Conservation (phyloP, 2,329 filamentous ascomycete genomes). For the Fusarium chlamydosporum region DNA sequence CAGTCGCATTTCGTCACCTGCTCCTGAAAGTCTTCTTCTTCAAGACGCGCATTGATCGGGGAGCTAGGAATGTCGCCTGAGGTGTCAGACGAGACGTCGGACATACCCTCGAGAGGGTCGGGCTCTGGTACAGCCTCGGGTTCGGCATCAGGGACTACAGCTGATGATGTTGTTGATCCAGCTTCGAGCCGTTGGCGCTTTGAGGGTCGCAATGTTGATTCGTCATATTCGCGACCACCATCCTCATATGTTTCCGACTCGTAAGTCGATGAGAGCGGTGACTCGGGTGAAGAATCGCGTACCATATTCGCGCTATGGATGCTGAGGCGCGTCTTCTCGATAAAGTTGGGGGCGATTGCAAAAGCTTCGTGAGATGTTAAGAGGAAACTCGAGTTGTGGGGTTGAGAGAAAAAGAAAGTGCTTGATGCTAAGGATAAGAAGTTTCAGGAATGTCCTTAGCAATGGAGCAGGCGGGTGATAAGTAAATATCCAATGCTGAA, state of each 20-base stretch:
- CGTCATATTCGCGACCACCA: conserved; percentile 61
- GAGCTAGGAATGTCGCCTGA: conserved; percentile 86
- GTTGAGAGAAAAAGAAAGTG: neutral
- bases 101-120: conserved; percentile 70
- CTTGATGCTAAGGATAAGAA: conserved; percentile 11
- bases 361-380: neutral
- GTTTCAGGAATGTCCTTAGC: conserved; percentile 14
- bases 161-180: conserved; percentile 63
- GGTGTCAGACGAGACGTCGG: conserved; percentile 90
- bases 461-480: conserved; percentile 21
- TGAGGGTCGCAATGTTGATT: conserved; percentile 59
- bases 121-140: conserved; percentile 63
- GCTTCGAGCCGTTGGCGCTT: conserved; percentile 64
- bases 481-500: conserved; percentile 20
- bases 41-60: conserved; percentile 74
- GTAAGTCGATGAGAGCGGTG: conserved; percentile 63
- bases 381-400: neutral
- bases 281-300: conserved; percentile 59
- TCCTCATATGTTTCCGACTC: conserved; percentile 64
- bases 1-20: conserved; percentile 84
- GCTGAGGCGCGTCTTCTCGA: conserved; percentile 44
- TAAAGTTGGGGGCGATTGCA: conserved; percentile 19
- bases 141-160: conserved; percentile 59
- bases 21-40: conserved; percentile 82
- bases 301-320: conserved; percentile 53